phyloP scores from a whole-genome alignment of 352 stramenopile genomes.

The Elongisporangium anandrum region DNA sequence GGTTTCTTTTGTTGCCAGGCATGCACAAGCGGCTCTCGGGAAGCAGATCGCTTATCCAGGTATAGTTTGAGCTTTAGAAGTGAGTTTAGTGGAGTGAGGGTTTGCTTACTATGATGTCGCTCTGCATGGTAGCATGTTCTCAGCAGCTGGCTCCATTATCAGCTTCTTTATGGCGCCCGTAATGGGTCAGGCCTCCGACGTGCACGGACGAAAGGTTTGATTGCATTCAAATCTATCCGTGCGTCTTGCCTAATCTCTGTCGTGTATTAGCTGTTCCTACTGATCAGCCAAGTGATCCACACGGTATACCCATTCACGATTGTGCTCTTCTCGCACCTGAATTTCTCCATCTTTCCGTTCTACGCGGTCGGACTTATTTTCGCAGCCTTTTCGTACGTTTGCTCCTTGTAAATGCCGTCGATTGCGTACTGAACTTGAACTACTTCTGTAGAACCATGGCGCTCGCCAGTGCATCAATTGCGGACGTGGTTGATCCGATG shows the following conservation, averaged over 20 bases:
- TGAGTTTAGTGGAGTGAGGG: too few relatives aligned
- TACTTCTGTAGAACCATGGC: constrained; percentile 40
- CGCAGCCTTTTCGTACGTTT: constrained; percentile 46
- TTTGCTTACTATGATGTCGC: too few relatives aligned
- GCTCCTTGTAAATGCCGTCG: background rate
- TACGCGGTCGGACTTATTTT: constrained; percentile 52
- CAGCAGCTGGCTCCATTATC: constrained; percentile 44
- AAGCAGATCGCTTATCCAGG: constrained; percentile 73
- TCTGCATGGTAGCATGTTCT: constrained; percentile 71
- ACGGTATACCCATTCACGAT: constrained; percentile 58
- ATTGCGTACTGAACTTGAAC: too few relatives aligned
- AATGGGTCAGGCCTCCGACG: constrained; percentile 67
- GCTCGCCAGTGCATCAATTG: constrained; percentile 50
- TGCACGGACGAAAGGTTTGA: constrained; percentile 73
- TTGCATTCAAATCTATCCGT: too few relatives aligned
- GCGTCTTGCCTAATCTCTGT: too few relatives aligned
- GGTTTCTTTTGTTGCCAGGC: too few relatives aligned
- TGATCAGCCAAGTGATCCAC: constrained; percentile 56
- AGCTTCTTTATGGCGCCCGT: constrained; percentile 72
- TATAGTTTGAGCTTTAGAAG: too few relatives aligned
- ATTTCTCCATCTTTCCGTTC: constrained; percentile 56
- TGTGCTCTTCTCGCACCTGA: constrained; percentile 59
- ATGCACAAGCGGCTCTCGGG: constrained; percentile 53
- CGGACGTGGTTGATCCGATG: constrained; percentile 49
- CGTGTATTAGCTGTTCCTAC: constrained; percentile 66